A percentile compares a stretch with the other conserved stretches of the same genome.
phyloP scores from a whole-genome alignment of 1,139 yeast species.

The Diutina sp. region DNA sequence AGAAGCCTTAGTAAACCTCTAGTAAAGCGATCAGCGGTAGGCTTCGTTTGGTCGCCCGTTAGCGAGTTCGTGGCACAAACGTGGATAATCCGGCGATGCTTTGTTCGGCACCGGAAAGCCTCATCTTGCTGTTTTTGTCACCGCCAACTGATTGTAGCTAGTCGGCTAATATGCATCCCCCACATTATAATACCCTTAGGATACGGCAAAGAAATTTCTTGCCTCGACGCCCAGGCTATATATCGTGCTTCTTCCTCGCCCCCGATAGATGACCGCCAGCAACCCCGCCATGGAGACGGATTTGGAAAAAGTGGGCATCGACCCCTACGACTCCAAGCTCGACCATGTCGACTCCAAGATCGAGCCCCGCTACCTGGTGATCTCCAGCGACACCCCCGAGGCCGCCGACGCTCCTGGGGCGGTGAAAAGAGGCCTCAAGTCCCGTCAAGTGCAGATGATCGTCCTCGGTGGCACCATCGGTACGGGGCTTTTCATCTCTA shows the following conservation, averaged over 20 bases:
- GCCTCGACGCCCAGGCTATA: too few relatives aligned
- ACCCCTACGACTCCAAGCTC: background rate
- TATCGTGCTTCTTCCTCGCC: too few relatives aligned
- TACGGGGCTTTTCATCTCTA: conserved; percentile 52
- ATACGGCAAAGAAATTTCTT: background rate
- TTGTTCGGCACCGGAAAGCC: background rate
- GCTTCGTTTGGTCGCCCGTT: too few relatives aligned
- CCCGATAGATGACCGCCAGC: too few relatives aligned
- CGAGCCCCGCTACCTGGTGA: background rate
- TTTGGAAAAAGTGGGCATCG: background rate
- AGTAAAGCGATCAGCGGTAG: too few relatives aligned
- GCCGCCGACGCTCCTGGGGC: background rate
- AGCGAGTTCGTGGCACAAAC: too few relatives aligned
- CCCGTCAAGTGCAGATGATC: conserved; percentile 51
- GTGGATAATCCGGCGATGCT: too few relatives aligned
- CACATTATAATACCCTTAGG: background rate
- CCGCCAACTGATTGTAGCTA: background rate
- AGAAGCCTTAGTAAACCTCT: too few relatives aligned
- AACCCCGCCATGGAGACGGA: background rate
- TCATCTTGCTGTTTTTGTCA: background rate
- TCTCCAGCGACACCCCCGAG: background rate
- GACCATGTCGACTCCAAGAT: background rate
- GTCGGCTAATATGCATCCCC: background rate
- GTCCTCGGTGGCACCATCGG: conserved; percentile 65
- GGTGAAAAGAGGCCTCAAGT: conserved; percentile 12